Percentiles rank a stretch among this genome's conserved stretches.
These are phyloP conservation scores for Saprolegnia parasitica DNA, from an alignment of 352 stramenopile genomes.

Conservation along the genomic window DNA sequence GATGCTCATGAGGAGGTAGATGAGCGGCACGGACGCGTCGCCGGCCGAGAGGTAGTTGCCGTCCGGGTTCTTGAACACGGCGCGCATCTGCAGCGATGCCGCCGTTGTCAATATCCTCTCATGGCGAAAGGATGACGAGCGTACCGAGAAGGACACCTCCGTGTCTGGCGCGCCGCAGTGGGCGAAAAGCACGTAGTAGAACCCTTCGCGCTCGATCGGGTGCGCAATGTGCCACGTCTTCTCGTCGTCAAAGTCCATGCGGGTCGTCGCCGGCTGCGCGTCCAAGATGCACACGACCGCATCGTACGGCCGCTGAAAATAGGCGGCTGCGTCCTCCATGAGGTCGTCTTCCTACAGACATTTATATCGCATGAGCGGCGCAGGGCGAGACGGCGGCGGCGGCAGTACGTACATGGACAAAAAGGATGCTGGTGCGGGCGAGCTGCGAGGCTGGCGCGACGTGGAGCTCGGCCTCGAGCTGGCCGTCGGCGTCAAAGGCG, in stretches of 20 bases:
- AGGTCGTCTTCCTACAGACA: conserved; percentile 50
- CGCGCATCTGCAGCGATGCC: conserved; percentile 78
- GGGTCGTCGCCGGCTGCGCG: conserved; percentile 33
- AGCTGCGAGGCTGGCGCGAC: conserved; percentile 27
- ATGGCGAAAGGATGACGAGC: too few relatives aligned
- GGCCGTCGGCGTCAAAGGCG: conserved; percentile 62
- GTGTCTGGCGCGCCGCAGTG: conserved; percentile 62
- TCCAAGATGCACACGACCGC: conserved; percentile 31
- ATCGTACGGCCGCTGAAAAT: conserved; percentile 40
- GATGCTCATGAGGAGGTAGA: conserved; percentile 79
- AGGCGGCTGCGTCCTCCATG: conserved; percentile 44
- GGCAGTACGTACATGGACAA: conserved; percentile 48
- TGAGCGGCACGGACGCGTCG: conserved; percentile 73
- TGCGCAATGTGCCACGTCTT: conserved; percentile 40
- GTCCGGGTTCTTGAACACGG: conserved; percentile 73
- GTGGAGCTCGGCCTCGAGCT: conserved; percentile 56
- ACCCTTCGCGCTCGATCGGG: conserved; percentile 38
- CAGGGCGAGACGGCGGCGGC: too few relatives aligned
- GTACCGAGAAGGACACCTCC: conserved; percentile 84
- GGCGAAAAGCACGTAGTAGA: conserved; percentile 88
- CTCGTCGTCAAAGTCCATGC: conserved; percentile 56
- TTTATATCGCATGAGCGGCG: background rate
- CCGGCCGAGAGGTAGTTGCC: conserved; percentile 82
- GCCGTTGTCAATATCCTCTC: too few relatives aligned
- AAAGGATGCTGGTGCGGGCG: conserved; percentile 39